Conservation (phyloP, 768 basidiomycete genomes). For the Lactarius pseudohatsudake region DNA sequence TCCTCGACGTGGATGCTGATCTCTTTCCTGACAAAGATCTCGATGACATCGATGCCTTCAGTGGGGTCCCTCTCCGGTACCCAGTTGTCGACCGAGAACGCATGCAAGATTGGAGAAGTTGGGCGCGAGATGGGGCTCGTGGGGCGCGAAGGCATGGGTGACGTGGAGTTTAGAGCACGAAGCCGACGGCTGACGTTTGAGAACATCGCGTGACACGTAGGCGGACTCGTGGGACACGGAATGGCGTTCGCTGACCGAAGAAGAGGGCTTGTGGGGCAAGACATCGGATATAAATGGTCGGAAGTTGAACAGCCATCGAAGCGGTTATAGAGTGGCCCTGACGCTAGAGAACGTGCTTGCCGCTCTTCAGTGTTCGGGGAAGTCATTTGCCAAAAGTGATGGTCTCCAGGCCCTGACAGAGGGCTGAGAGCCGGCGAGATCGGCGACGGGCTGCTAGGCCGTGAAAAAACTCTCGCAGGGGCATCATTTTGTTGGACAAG, state of each 20-base stretch:
- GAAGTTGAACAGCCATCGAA: neutral
- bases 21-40: constrained; percentile 22
- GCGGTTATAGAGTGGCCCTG: neutral
- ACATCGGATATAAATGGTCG: constrained; percentile 10
- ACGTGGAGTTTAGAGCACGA: constrained; percentile 16
- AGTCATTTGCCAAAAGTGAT: constrained; percentile 10
- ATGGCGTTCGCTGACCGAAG: constrained; percentile 7
- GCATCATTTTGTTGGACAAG: constrained; percentile 6
- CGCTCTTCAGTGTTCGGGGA: neutral
- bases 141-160: constrained; percentile 8
- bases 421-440: constrained; percentile 12
- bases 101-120: constrained; percentile 16
- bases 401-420: constrained; percentile 6
- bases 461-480: constrained; percentile 1
- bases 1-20: constrained; percentile 15
- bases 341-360: neutral
- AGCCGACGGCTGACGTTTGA: constrained; percentile 11
- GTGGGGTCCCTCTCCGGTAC: constrained; percentile 16
- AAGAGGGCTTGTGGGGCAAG: constrained; percentile 24
- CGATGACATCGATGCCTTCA: constrained; percentile 19
- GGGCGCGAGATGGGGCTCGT: constrained; percentile 16
- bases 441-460: constrained; percentile 5
- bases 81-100: constrained; percentile 14
- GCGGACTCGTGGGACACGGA: constrained; percentile 6
- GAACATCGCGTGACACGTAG: constrained; percentile 14